Evolutionary conservation across 2,329 filamentous ascomycete genomes (phyloP).

Genomic region (Xylaria sp.): DNA sequence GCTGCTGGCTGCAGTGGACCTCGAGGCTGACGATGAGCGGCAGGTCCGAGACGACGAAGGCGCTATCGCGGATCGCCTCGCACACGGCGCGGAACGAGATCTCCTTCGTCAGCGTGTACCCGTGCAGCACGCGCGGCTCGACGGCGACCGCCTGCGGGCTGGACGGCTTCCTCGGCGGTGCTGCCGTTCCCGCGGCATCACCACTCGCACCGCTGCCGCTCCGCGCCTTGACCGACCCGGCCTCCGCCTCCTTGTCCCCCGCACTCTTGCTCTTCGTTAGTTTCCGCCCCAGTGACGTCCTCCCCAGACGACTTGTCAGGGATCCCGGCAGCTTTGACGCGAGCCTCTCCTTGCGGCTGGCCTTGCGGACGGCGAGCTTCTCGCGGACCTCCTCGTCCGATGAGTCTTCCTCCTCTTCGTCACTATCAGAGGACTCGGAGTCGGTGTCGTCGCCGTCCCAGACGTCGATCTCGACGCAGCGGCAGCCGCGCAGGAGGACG

Average conservation of each 20-base stretch:
- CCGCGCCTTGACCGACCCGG: background rate
- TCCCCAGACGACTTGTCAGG: conserved; percentile 49
- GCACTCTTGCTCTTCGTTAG: conserved; percentile 19
- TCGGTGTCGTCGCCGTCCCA: conserved; percentile 85
- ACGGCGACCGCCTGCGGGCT: conserved; percentile 40
- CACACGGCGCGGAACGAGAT: conserved; percentile 87
- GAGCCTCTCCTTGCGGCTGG: conserved; percentile 64
- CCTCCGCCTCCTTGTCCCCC: conserved; percentile 4
- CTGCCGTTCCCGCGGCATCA: background rate
- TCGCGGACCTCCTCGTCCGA: conserved; percentile 45
- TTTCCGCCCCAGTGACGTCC: conserved; percentile 50
- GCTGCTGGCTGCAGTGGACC: conserved; percentile 78
- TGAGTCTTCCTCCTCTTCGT: conserved; percentile 55
- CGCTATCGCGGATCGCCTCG: conserved; percentile 74
- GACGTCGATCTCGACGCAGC: conserved; percentile 92
- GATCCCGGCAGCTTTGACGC: conserved; percentile 57
- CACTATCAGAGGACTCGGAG: conserved; percentile 69
- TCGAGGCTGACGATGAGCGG: conserved; percentile 95
- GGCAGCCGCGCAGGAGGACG: conserved; percentile 80
- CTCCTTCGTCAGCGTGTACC: conserved; percentile 87
- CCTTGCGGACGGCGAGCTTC: conserved; percentile 63
- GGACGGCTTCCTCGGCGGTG: conserved; percentile 25
- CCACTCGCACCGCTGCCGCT: background rate
- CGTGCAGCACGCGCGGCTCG: conserved; percentile 82
- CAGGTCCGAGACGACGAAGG: conserved; percentile 73